Evolutionary conservation across 495 filamentous ascomycete species (phyloP).

Genomic region (Antarctomyces pellizariae): DNA sequence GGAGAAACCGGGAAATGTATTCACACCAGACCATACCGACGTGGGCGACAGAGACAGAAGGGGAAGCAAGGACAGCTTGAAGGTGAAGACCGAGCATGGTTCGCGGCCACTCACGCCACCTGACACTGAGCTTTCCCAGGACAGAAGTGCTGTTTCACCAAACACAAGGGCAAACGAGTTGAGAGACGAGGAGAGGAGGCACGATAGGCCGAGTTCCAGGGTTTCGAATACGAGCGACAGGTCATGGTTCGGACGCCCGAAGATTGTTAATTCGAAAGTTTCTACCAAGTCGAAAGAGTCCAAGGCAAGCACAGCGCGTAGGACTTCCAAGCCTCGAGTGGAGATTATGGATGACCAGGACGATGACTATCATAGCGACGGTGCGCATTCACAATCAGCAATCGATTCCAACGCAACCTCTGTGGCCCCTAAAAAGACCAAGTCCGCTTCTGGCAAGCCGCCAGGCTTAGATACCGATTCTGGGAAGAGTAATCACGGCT

Average conservation of each 20-base stretch:
- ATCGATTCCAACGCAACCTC: constrained; percentile 43
- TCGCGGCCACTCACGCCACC: constrained; percentile 28
- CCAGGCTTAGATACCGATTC: constrained; percentile 6
- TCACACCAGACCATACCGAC: constrained; percentile 13
- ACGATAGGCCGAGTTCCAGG: constrained; percentile 9
- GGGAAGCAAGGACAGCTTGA: constrained; percentile 7
- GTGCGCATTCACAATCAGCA: constrained; percentile 13
- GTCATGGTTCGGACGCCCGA: constrained; percentile 7
- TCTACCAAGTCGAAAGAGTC: constrained; percentile 25
- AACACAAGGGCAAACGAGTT: constrained; percentile 7
- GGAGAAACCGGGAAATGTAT: no score
- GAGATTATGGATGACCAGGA: background rate
- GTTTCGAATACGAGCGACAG: no score
- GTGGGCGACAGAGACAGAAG: constrained; percentile 7
- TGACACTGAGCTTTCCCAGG: constrained; percentile 28
- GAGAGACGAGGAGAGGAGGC: constrained; percentile 11
- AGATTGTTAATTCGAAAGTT: constrained; percentile 21
- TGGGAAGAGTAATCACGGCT: constrained; percentile 8
- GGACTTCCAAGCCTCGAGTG: constrained; percentile 3
- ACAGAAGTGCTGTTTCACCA: constrained; percentile 9
- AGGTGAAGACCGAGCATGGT: constrained; percentile 16
- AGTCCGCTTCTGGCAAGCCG: background rate
- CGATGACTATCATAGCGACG: background rate
- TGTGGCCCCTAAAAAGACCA: constrained; percentile 34
- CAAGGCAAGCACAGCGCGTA: constrained; percentile 12